Evolutionary conservation across 2,329 filamentous ascomycete genomes (phyloP), one percentile per base, ranked within the genome.

Genomic region (Alternaria solani): DNA sequence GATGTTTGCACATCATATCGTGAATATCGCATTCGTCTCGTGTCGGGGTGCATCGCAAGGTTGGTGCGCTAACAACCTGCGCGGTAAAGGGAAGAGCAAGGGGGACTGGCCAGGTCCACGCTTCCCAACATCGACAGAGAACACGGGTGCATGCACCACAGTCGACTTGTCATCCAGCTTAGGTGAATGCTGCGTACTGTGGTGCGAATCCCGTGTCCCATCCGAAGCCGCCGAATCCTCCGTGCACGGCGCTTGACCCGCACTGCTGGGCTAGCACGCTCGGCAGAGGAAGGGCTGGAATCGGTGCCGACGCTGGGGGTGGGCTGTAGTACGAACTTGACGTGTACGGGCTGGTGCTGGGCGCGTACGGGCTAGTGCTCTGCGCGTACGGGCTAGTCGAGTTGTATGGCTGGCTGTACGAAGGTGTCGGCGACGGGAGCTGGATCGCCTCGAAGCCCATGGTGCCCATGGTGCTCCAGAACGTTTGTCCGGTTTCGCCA

Each of bases 221-320:
- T 70, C 91, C 92, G 78, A 96, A 96, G 66, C 89, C 73, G 69
- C 87, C 86, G 82, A 91, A 93, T 61, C 89, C 90, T 62, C 89
- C 84, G 68, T 80, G 75, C 62, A 77, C 70, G 60, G 74, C 76
- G 75, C 89, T 90, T 59, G 93, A 88, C 71, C 93, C 92, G 80
- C 94, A 98, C 72, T 88, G 85, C 77, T 92, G 92, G 71, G 91
- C 87, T 63, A 97, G 84, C 87, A 94, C 91, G 82, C 92, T 97
- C 43, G 94, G 93, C 55, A 97, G 85, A 49, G 93, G 91, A 46
- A 97, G 85, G 42, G 89, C 83, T 23, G 92, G 87, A 66, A 96
- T 89, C 51, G 92, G 88, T 23, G 91, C 88, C 43, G 89, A 87
- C 60, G 90, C 88, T 73, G 89, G 87, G 14, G 93, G 91, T 55